These are phyloP conservation scores for Acer negundo DNA, from an alignment of 345 rosid genomes.

Conservation along the genomic window DNA sequence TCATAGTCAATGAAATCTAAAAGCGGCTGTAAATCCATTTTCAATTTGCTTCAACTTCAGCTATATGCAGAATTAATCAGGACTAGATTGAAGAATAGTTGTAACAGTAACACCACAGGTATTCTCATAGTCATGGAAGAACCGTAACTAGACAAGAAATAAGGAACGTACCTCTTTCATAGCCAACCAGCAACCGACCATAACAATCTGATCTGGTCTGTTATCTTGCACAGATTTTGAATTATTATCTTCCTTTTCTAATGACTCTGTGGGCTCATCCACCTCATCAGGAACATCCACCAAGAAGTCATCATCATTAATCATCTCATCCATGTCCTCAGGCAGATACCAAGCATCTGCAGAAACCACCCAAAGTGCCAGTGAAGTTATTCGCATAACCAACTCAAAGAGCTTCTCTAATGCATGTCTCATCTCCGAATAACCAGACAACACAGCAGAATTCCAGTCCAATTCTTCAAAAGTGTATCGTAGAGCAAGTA, in stretches of 20 bases:
- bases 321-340: constrained; percentile 82
- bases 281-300: constrained; percentile 47
- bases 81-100: background rate
- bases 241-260: constrained; percentile 44
- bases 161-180: constrained; percentile 84
- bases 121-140: constrained; percentile 18
- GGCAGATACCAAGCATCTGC: constrained; percentile 92
- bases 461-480: constrained; percentile 96
- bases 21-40: background rate
- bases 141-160: constrained; percentile 18
- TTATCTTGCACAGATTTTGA: constrained; percentile 41
- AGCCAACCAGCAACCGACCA: constrained; percentile 99
- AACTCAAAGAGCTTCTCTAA: constrained; percentile 74
- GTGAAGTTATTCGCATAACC: constrained; percentile 75
- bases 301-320: constrained; percentile 58
- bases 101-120: background rate
- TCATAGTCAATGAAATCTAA: background rate
- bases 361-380: constrained; percentile 97
- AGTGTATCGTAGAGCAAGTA: constrained; percentile 84
- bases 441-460: constrained; percentile 61
- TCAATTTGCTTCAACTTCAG: constrained; percentile 5
- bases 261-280: constrained; percentile 33
- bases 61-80: background rate
- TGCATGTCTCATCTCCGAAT: constrained; percentile 67
- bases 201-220: constrained; percentile 71